Base-by-base conservation (phyloP, 495 filamentous ascomycete genomes). In the Astrothelium macrocarpum region DNA sequence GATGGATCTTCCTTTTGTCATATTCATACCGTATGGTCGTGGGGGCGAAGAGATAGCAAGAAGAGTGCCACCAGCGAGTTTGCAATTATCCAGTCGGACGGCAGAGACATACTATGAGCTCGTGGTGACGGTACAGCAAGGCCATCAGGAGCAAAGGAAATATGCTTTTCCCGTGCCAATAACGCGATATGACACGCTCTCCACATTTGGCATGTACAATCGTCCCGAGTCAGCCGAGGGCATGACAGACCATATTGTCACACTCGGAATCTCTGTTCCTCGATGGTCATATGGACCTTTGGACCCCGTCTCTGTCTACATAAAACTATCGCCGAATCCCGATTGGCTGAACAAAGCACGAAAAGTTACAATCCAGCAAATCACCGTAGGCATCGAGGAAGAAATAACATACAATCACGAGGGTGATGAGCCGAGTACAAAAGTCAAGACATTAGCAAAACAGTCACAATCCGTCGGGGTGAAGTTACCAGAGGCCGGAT, bases 201-300 rank as follows among this genome's bases (percentile, higher is more conserved):
- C 92, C 26, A 97, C 94, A 32, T 98, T 97, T 75, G 95, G 94
- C 73, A 98, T 98, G 94, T 98, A 97, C 77, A 97, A 97, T 76
- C 86, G 91, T 31, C 94, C 91, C 11, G 94, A 97, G 74, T 86
- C 84, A 60, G 89, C 89, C 59, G 89, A 95, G 66, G 82, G 82
- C 60, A 87, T 91, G 61, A 82, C 89, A 43, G 94, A 98, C 74
- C 92, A 95, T 72, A 76, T 97, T 61, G 92, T 98, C 46, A 95
- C 90, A 18, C 77, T 98, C 62, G 88, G 89, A 20, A 95, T 96
- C 62, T 92, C 88, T 60, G 79, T 98, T 64, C 93, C 93, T 11
- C 84, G 90, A 60, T 97, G 94, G 94, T 96, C 91, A 28, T 98
- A 97, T 71, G 94, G 94, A 20, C 94, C 94, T 1, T 78, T 95